These are phyloP conservation scores for Penicillium sp. DNA, from an alignment of 2,329 filamentous ascomycete species.

Conservation along the genomic window DNA sequence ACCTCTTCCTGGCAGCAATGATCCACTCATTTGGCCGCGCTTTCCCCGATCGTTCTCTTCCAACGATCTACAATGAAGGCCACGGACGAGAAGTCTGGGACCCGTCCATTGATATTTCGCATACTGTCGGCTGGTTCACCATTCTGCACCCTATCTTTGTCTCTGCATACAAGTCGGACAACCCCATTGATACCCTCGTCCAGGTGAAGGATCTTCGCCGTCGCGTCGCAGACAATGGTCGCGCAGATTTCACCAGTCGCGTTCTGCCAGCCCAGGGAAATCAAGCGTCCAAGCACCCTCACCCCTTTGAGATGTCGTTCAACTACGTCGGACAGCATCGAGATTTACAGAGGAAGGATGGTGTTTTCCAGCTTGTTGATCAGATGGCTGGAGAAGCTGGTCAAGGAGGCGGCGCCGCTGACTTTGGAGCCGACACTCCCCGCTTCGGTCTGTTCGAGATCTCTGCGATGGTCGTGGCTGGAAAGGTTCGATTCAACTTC, in stretches of 20 bases:
- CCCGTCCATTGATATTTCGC: slow-evolving; percentile 46
- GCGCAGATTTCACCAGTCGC: slow-evolving; percentile 37
- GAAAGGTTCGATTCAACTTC: slow-evolving; percentile 49
- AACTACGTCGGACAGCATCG: slow-evolving; percentile 42
- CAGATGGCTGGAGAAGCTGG: slow-evolving; percentile 48
- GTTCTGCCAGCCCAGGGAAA: slow-evolving; percentile 32
- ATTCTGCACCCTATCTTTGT: slow-evolving; percentile 47
- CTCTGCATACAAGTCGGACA: slow-evolving; percentile 21
- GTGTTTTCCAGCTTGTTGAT: slow-evolving; percentile 44
- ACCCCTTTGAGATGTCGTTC: slow-evolving; percentile 45
- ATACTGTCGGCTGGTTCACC: slow-evolving; percentile 54
- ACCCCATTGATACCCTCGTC: slow-evolving; percentile 32
- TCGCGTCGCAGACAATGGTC: slow-evolving; percentile 37
- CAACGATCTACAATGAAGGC: slow-evolving; percentile 49
- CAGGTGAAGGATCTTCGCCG: slow-evolving; percentile 41
- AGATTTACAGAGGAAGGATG: slow-evolving; percentile 46
- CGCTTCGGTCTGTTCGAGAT: slow-evolving; percentile 54
- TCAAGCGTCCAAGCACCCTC: slow-evolving; percentile 34
- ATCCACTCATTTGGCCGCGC: slow-evolving; percentile 45
- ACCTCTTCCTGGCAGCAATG: slow-evolving; percentile 38
- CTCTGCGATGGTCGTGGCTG: slow-evolving; percentile 49
- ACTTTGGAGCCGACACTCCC: slow-evolving; percentile 45
- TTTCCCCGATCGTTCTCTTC: slow-evolving; percentile 41
- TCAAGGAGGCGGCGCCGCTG: slow-evolving; percentile 45
- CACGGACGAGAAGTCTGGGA: slow-evolving; percentile 50